phyloP scores from a whole-genome alignment of 73 alveolate species.

The Symbiodinium natans region DNA sequence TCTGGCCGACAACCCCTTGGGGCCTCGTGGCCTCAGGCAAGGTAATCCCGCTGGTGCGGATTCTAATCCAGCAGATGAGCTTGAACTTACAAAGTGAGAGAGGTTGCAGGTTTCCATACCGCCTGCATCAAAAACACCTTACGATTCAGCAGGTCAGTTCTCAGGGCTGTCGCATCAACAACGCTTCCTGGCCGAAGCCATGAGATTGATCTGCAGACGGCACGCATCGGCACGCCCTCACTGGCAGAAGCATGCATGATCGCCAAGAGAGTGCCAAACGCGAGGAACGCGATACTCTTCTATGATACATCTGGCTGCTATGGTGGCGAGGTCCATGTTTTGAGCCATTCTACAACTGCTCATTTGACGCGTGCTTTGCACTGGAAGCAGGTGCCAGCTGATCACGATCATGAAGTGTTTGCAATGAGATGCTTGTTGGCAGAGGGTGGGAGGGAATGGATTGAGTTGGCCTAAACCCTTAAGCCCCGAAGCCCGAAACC shows the following conservation, averaged over 20 bases:
- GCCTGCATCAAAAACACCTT: too few species aligned
- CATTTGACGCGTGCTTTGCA: background rate
- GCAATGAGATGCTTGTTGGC: constrained; percentile 19
- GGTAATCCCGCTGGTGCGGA: background rate
- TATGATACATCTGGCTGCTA: constrained; percentile 65
- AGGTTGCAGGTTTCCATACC: too few species aligned
- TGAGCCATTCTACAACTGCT: background rate
- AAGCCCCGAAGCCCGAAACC: background rate
- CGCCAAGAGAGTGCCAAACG: background rate
- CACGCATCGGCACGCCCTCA: background rate
- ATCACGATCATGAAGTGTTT: constrained; percentile 41
- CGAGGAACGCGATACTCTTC: constrained; percentile 31
- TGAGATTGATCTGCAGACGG: background rate
- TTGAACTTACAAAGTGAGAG: too few species aligned
- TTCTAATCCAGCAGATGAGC: too few species aligned
- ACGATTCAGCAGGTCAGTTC: constrained; percentile 66
- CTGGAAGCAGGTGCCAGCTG: constrained; percentile 38
- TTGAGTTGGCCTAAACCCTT: background rate
- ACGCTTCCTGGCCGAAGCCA: constrained; percentile 29
- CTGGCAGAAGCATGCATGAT: background rate
- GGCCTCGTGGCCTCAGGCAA: constrained; percentile 74
- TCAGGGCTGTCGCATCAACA: constrained; percentile 21
- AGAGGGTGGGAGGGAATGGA: background rate
- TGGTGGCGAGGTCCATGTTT: constrained; percentile 25
- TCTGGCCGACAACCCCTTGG: constrained; percentile 73